A percentile compares a stretch with the other conserved stretches of the same genome.
phyloP scores from a whole-genome alignment of 129 eudicot species.

The Flaveria brownii region DNA sequence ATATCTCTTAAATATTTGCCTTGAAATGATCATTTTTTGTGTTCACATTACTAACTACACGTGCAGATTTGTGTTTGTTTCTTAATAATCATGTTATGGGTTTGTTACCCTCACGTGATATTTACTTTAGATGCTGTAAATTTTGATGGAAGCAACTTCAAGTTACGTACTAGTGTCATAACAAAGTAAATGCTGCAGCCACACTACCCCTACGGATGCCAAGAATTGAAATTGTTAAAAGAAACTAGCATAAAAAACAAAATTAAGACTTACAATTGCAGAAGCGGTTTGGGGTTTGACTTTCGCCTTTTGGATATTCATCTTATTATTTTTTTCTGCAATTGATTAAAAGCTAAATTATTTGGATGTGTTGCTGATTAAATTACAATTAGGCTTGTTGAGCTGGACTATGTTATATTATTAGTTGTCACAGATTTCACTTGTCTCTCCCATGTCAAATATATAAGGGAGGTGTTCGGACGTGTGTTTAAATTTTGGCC shows the following conservation, averaged over 20 bases:
- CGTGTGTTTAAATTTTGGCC: not conserved
- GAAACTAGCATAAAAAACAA: not conserved
- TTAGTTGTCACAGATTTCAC: not conserved
- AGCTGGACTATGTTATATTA: not conserved
- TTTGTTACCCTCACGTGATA: conserved; percentile 1
- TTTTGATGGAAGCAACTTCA: not conserved
- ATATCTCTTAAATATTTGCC: not conserved
- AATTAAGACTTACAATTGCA: not conserved
- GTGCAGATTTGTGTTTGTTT: not conserved
- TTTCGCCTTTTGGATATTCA: not conserved
- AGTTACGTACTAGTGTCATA: not conserved
- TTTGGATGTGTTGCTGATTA: not conserved
- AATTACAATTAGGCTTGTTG: not conserved
- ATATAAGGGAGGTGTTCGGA: not conserved
- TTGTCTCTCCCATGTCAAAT: not conserved
- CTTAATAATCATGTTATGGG: not conserved
- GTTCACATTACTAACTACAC: not conserved
- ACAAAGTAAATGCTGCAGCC: not conserved
- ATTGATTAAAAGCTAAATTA: not conserved
- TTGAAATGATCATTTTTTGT: not conserved
- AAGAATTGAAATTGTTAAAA: not conserved
- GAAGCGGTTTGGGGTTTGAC: conserved; percentile 3
- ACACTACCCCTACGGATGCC: not conserved
- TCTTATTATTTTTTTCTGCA: not conserved
- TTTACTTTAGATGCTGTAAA: conserved; percentile 20